phyloP scores from a whole-genome alignment of 176 grass and related monocot species.

The Cymbopogon citratus region DNA sequence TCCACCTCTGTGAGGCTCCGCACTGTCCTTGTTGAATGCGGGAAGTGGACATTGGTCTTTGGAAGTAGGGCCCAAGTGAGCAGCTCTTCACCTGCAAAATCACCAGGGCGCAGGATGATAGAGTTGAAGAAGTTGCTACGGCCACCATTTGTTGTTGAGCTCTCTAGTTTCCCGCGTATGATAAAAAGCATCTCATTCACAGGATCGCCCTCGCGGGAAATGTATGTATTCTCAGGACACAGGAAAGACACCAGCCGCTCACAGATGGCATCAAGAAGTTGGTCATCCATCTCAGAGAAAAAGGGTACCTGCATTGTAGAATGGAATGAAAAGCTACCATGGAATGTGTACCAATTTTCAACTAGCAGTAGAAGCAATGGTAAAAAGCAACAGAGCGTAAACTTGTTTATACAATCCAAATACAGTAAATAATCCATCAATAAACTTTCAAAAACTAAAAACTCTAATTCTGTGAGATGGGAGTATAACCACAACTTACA shows the following conservation, averaged over 20 bases:
- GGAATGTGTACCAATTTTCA: background rate
- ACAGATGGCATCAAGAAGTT: constrained; percentile 85
- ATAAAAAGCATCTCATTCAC: constrained; percentile 95
- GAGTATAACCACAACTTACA: constrained; percentile 45
- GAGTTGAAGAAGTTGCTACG: constrained; percentile 87
- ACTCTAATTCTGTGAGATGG: background rate
- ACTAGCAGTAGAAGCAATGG: background rate
- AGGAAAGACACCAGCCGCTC: constrained; percentile 74
- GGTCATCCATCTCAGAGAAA: constrained; percentile 88
- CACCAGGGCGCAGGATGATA: constrained; percentile 47
- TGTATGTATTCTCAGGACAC: constrained; percentile 76
- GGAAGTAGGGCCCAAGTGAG: constrained; percentile 87
- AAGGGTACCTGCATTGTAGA: constrained; percentile 69
- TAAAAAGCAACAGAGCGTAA: background rate
- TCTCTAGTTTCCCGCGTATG: constrained; percentile 81
- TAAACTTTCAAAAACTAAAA: constrained; percentile 3
- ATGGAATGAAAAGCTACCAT: background rate
- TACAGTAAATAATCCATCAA: background rate
- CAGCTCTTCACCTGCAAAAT: constrained; percentile 85
- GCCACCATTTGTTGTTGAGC: constrained; percentile 83
- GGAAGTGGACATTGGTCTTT: constrained; percentile 70
- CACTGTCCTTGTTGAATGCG: constrained; percentile 62
- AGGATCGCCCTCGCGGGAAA: constrained; percentile 86
- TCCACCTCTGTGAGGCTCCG: constrained; percentile 84
- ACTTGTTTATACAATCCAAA: background rate